A percentile compares a stretch with the other conserved stretches of the same genome.
Evolutionary conservation across 116 monocot genomes (phyloP).

Genomic region (Papilionanthe hybrid): DNA sequence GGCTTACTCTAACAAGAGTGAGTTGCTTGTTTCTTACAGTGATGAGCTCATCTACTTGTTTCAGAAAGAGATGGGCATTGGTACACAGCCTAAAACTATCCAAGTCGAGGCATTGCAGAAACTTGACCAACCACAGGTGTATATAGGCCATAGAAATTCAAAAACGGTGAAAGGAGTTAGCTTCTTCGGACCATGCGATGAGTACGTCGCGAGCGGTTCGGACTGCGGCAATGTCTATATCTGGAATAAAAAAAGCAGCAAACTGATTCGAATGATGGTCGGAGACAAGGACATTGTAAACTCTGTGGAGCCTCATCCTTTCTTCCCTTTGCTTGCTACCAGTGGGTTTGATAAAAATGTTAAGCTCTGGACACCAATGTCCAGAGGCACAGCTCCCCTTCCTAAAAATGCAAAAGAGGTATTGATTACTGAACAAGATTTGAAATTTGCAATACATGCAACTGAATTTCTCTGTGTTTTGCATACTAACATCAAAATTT

Average conservation of each 20-base stretch:
- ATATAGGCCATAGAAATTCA: constrained; percentile 48
- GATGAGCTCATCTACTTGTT: constrained; percentile 72
- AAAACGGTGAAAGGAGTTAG: constrained; percentile 43
- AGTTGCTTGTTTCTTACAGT: constrained; percentile 72
- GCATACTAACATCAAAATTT: too few species aligned
- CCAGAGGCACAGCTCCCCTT: constrained; percentile 11
- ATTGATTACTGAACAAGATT: background rate
- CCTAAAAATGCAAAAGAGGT: constrained; percentile 48
- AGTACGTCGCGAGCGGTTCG: constrained; percentile 57
- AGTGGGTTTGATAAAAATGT: constrained; percentile 54
- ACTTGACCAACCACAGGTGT: constrained; percentile 32
- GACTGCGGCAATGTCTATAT: constrained; percentile 60
- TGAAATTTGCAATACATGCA: background rate
- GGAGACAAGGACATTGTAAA: constrained; percentile 53
- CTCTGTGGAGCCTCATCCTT: constrained; percentile 49
- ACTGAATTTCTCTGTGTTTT: too few species aligned
- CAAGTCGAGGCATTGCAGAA: constrained; percentile 16
- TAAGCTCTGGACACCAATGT: constrained; percentile 58
- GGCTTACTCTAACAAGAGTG: constrained; percentile 65
- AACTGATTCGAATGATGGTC: constrained; percentile 48
- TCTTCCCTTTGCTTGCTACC: constrained; percentile 49
- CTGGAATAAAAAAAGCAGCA: constrained; percentile 55
- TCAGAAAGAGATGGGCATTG: constrained; percentile 58
- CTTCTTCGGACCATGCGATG: constrained; percentile 55
- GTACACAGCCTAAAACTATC: constrained; percentile 37